Evolutionary conservation across 805 yeast species (phyloP).

Genomic region (Pichia eremophila): DNA sequence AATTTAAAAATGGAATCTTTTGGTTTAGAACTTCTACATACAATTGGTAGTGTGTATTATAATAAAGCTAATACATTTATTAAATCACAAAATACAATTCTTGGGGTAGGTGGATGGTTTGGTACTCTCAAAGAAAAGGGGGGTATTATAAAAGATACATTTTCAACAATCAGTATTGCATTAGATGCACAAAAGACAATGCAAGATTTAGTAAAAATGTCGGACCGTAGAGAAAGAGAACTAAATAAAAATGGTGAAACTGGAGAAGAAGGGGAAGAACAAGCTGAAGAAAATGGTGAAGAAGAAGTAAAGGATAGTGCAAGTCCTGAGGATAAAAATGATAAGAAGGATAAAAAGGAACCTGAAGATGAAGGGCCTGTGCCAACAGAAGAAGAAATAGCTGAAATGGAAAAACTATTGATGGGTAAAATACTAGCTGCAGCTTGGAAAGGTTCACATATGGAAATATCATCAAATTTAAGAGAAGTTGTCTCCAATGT

Average conservation of each 20-base stretch:
- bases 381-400: constrained; percentile 47
- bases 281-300: too few relatives aligned
- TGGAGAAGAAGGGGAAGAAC: too few relatives aligned
- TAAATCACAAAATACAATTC: constrained; percentile 60
- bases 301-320: too few relatives aligned
- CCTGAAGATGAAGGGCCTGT: constrained; percentile 19
- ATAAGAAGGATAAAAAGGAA: background rate
- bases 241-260: background rate
- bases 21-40: constrained; percentile 78
- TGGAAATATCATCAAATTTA: constrained; percentile 72
- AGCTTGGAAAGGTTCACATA: constrained; percentile 90
- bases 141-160: constrained; percentile 72
- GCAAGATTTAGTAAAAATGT: constrained; percentile 66
- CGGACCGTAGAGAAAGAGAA: constrained; percentile 35
- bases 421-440: constrained; percentile 88
- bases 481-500: constrained; percentile 78
- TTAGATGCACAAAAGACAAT: constrained; percentile 76
- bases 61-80: constrained; percentile 66
- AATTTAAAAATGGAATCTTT: constrained; percentile 89
- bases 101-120: constrained; percentile 81
- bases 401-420: constrained; percentile 70
- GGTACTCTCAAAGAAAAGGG: constrained; percentile 80
- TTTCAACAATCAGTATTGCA: constrained; percentile 72
- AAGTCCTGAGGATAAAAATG: too few relatives aligned
- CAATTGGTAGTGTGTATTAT: constrained; percentile 73